A percentile compares a stretch with the other conserved stretches of the same genome.
Evolutionary conservation across 768 basidiomycete genomes (phyloP).

Genomic region (Nidularia sp.): DNA sequence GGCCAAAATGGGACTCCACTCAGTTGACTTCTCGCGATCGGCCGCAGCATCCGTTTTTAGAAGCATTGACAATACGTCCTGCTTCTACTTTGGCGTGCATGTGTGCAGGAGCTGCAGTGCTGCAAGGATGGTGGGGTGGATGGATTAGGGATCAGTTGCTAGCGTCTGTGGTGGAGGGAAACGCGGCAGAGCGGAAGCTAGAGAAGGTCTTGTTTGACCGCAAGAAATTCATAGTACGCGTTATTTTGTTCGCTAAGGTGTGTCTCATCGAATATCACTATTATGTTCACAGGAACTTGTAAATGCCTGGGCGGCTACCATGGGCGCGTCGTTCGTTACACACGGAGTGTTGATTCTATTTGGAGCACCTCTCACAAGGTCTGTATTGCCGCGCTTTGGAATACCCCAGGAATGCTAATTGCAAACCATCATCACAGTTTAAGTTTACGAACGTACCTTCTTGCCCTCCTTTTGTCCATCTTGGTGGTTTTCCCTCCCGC

Average conservation of each 20-base stretch:
- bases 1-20: constrained; percentile 20
- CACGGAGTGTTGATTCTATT: constrained; percentile 57
- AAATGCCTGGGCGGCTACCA: constrained; percentile 50
- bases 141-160: constrained; percentile 61
- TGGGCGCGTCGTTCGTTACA: constrained; percentile 40
- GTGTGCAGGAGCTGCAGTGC: constrained; percentile 44
- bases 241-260: too few relatives aligned
- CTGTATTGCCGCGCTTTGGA: constrained; percentile 10
- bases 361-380: constrained; percentile 71
- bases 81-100: constrained; percentile 54
- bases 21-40: constrained; percentile 45
- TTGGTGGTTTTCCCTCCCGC: constrained; percentile 65
- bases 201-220: constrained; percentile 34
- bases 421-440: constrained; percentile 14
- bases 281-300: constrained; percentile 37
- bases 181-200: constrained; percentile 37
- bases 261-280: too few relatives aligned
- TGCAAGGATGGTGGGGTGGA: constrained; percentile 72
- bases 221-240: constrained; percentile 34
- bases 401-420: not conserved
- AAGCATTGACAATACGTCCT: constrained; percentile 59
- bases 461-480: constrained; percentile 66
- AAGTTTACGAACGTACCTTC: constrained; percentile 54
- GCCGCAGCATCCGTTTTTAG: constrained; percentile 70
- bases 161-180: constrained; percentile 31